These are phyloP conservation scores for Orbilia blumenaviensis DNA, from an alignment of 2,329 filamentous ascomycete species.

Conservation along the genomic window DNA sequence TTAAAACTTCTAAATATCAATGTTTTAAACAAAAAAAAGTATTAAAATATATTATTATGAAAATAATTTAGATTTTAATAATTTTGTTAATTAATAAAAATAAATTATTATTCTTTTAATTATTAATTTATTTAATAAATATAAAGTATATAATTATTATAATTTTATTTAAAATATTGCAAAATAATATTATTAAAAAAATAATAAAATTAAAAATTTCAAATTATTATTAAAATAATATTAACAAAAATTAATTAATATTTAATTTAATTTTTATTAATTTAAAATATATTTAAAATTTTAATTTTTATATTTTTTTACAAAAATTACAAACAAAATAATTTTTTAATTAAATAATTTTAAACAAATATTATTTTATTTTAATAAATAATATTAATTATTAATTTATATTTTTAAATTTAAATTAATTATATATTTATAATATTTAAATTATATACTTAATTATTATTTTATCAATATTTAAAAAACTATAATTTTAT, in stretches of 20 bases:
- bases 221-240: neutral
- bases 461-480: neutral
- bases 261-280: slow-evolving; percentile 5
- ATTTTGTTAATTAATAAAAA: neutral
- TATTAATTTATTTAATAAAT: neutral
- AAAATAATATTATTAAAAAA: slow-evolving; percentile 7
- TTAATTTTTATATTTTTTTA: slow-evolving; percentile 4
- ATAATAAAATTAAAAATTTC: neutral
- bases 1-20: neutral
- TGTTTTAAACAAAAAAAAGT: neutral
- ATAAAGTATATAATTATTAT: neutral
- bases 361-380: slow-evolving; percentile 4
- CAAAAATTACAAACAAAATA: neutral
- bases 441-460: neutral
- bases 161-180: neutral
- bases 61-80: neutral
- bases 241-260: neutral
- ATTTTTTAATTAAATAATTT: neutral
- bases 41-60: slow-evolving; percentile 5
- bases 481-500: neutral
- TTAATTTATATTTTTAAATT: neutral
- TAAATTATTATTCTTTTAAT: slow-evolving; percentile 7
- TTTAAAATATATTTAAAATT: neutral
- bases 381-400: neutral
- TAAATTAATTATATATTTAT: neutral